phyloP scores from a whole-genome alignment of 495 filamentous ascomycete species.

The Beverwykella pulmonaria region DNA sequence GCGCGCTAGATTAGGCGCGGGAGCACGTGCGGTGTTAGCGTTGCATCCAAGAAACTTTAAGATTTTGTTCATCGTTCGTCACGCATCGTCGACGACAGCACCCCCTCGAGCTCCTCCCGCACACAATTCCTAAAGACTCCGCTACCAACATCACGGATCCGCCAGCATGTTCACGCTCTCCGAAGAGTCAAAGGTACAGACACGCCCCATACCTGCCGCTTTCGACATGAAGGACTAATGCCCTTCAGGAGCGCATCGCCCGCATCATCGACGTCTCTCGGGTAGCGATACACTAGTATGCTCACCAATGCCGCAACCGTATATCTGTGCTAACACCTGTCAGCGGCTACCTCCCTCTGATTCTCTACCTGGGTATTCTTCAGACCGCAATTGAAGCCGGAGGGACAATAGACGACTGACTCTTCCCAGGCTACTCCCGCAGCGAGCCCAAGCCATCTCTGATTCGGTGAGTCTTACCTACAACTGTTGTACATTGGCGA shows the following conservation, averaged over 20 bases:
- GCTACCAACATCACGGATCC: too few relatives aligned
- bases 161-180: conserved; percentile 68
- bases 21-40: not conserved
- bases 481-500: too few relatives aligned
- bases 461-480: conserved; percentile 67
- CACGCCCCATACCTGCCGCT: not conserved
- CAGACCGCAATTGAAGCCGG: too few relatives aligned
- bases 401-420: not conserved
- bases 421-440: conserved; percentile 76
- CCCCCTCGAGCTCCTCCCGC: not conserved
- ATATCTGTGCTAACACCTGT: conserved; percentile 36
- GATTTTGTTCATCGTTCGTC: not conserved
- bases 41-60: too few relatives aligned
- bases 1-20: not conserved
- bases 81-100: not conserved
- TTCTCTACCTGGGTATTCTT: conserved; percentile 96
- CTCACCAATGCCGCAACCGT: conserved; percentile 7
- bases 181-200: conserved; percentile 87
- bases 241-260: conserved; percentile 83
- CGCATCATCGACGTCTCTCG: conserved; percentile 92
- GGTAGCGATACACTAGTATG: conserved; percentile 96
- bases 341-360: conserved; percentile 94
- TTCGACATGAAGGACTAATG: not conserved
- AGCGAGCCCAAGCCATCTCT: conserved; percentile 90
- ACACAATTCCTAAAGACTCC: too few relatives aligned